These are phyloP conservation scores for Irpex lacteus DNA, from an alignment of 1,284 basidiomycete genomes.

Conservation along the genomic window DNA sequence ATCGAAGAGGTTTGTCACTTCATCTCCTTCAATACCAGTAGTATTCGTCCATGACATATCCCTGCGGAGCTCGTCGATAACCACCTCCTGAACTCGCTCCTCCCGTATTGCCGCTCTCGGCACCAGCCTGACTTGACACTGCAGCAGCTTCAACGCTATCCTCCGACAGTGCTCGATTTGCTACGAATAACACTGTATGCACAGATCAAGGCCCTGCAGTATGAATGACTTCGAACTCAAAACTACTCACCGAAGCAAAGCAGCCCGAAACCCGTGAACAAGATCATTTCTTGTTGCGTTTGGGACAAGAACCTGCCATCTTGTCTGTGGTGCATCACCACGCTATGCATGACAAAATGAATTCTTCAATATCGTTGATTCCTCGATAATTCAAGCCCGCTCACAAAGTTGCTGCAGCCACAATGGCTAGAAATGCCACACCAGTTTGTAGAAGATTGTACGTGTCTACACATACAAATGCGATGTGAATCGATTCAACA, in stretches of 20 bases:
- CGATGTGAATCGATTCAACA: neutral
- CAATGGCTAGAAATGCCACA: conserved; percentile 63
- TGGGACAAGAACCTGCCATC: conserved; percentile 57
- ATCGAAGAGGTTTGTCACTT: neutral
- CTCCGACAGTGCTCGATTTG: conserved; percentile 23
- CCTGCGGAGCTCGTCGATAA: conserved; percentile 20
- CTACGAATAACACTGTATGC: conserved; percentile 29
- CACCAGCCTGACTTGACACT: conserved; percentile 5
- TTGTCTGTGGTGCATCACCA: conserved; percentile 62
- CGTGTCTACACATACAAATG: conserved; percentile 42
- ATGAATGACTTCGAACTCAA: conserved; percentile 1
- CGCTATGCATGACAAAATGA: conserved; percentile 31
- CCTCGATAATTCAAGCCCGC: conserved; percentile 23
- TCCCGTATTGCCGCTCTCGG: conserved; percentile 19
- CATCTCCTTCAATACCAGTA: conserved; percentile 44
- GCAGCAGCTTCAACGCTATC: conserved; percentile 5
- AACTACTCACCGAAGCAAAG: conserved; percentile 66
- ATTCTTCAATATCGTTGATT: neutral
- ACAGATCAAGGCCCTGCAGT: neutral
- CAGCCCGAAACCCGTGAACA: conserved; percentile 67
- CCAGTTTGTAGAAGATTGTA: conserved; percentile 69
- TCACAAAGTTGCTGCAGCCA: conserved; percentile 61
- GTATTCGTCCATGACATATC: conserved; percentile 71
- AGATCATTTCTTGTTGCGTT: conserved; percentile 65
- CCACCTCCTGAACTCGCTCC: conserved; percentile 35